Conservation (phyloP, 495 filamentous ascomycete genomes). For the Melanomma pulvis-pyrius region DNA sequence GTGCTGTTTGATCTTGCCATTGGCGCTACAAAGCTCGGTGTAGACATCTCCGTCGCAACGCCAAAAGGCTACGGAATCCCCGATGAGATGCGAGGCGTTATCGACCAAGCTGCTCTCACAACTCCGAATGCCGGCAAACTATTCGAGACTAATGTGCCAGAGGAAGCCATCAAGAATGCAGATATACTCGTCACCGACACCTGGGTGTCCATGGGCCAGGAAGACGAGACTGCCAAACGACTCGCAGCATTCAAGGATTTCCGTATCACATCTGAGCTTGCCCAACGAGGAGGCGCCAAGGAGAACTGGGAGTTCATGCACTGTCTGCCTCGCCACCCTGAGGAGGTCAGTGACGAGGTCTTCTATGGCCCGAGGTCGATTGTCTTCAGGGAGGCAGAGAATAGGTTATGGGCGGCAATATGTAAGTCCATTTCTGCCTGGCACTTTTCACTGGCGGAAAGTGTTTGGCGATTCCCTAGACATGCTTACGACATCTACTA, state of each 20-base stretch:
- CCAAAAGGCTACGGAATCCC: slow-evolving; percentile 82
- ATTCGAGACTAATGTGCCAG: slow-evolving; percentile 73
- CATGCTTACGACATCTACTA: slow-evolving; percentile 5
- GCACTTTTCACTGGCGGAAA: no score
- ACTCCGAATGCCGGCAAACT: slow-evolving; percentile 65
- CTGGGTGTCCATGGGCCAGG: slow-evolving; percentile 97
- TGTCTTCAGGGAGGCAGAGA: slow-evolving; percentile 93
- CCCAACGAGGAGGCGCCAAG: slow-evolving; percentile 82
- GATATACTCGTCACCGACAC: slow-evolving; percentile 95
- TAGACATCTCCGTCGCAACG: slow-evolving; percentile 82
- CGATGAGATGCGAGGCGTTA: slow-evolving; percentile 66
- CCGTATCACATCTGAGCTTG: slow-evolving; percentile 83
- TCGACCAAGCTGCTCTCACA: slow-evolving; percentile 61
- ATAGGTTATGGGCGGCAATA: slow-evolving; percentile 87
- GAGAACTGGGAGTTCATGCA: slow-evolving; percentile 97
- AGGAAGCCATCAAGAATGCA: slow-evolving; percentile 85
- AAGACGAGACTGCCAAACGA: slow-evolving; percentile 74
- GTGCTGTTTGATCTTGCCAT: slow-evolving; percentile 92
- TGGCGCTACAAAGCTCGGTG: slow-evolving; percentile 80
- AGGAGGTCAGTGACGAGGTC: slow-evolving; percentile 93
- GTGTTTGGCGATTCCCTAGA: not conserved
- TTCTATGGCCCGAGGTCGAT: slow-evolving; percentile 82
- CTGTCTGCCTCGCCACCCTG: slow-evolving; percentile 88
- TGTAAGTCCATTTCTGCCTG: slow-evolving; percentile 47
- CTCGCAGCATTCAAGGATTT: slow-evolving; percentile 84